phyloP scores from a whole-genome alignment of 2,329 filamentous ascomycete genomes.

The Fusarium sp. region DNA sequence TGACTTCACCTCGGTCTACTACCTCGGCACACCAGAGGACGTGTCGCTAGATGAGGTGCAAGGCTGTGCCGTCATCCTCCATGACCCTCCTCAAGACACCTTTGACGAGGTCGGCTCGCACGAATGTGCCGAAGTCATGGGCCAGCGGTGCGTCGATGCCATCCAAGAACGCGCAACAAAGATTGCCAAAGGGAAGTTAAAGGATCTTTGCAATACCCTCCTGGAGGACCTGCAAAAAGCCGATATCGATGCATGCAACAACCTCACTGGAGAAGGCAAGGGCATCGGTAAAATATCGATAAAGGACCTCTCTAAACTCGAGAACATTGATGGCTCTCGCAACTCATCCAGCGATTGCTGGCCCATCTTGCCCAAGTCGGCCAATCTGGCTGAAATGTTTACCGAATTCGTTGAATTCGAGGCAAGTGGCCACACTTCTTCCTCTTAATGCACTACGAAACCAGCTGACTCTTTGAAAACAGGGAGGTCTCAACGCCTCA shows the following conservation, averaged over 20 bases:
- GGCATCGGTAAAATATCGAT: background rate
- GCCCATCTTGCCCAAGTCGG: background rate
- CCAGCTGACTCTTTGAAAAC: background rate
- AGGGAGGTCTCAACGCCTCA: background rate
- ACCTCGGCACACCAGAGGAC: background rate
- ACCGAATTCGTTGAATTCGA: background rate
- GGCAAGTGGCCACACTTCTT: background rate
- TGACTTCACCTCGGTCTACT: background rate
- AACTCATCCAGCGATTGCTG: background rate
- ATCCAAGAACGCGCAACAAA: background rate
- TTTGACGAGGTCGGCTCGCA: background rate
- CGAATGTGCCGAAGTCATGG: background rate
- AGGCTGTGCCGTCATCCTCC: background rate
- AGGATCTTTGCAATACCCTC: background rate
- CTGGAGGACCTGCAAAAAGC: background rate
- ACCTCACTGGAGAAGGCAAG: background rate
- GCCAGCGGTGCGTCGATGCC: background rate
- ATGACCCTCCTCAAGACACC: background rate
- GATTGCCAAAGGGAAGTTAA: background rate
- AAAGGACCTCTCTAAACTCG: background rate
- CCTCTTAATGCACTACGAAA: background rate
- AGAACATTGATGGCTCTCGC: background rate
- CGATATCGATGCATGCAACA: background rate
- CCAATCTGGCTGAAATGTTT: background rate
- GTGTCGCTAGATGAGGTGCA: background rate